phyloP scores from a whole-genome alignment of 768 basidiomycete species.

The Suillus luteus region DNA sequence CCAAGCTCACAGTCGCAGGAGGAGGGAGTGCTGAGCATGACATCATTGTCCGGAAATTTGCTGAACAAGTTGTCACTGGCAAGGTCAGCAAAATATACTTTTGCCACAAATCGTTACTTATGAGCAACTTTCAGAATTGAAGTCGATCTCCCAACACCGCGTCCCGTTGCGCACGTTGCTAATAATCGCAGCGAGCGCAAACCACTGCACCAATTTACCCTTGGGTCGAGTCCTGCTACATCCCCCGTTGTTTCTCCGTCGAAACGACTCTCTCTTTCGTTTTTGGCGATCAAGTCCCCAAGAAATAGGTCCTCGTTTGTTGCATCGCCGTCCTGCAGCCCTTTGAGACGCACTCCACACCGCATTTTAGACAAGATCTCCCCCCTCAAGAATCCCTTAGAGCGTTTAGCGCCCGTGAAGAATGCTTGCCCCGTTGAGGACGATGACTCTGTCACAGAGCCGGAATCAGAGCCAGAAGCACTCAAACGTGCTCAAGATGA shows the following conservation, averaged over 20 bases:
- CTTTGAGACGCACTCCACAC: constrained; percentile 13
- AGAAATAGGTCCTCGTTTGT: background rate
- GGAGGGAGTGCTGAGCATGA: constrained; percentile 28
- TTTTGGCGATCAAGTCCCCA: constrained; percentile 10
- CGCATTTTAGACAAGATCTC: background rate
- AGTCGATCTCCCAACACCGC: background rate
- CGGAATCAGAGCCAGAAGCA: constrained; percentile 28
- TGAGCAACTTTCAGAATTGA: background rate
- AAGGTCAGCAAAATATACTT: constrained; percentile 19
- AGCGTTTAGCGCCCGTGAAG: constrained; percentile 11
- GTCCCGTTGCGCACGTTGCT: background rate
- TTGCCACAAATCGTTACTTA: constrained; percentile 15
- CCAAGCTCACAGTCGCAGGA: constrained; percentile 36
- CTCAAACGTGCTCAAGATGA: constrained; percentile 16
- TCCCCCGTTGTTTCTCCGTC: constrained; percentile 10
- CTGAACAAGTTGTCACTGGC: constrained; percentile 1
- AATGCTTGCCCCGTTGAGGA: constrained; percentile 12
- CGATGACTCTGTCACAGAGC: constrained; percentile 34
- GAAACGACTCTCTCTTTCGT: constrained; percentile 1
- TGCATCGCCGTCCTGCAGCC: constrained; percentile 1
- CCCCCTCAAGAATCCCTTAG: background rate
- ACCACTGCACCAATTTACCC: constrained; percentile 4
- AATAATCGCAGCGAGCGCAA: constrained; percentile 5
- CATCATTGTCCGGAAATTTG: constrained; percentile 2
- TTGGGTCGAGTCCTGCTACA: constrained; percentile 12